Evolutionary conservation across 306 rosid species (phyloP), one percentile per base, ranked within the genome.

Genomic region (Medicago arabica): DNA sequence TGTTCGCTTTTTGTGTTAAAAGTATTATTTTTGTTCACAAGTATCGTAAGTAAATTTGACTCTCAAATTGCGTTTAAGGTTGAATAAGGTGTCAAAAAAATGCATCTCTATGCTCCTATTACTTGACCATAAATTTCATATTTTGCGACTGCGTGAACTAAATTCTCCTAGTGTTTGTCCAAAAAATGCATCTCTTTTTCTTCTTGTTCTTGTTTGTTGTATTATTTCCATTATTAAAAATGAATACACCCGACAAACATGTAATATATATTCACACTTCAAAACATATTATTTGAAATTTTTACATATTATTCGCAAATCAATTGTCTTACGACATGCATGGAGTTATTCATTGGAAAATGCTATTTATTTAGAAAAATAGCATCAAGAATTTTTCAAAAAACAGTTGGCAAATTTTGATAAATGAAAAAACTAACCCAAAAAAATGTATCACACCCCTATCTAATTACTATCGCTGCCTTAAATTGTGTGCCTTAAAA

Each of bases 241-340:
- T 4, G 7, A n/a, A 53, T 1, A 17, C 5, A 5, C 12, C 25
- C 12, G 0, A 54, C 14, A 54, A 44, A 23, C 36, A 55, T 46
- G 43, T 12, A 75, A 58, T 61, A 53, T 53, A 53, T 60, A 75
- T 79, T 76, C 51, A 79, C 72, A 65, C 67, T 57, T 47, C 2
- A 55, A 53, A 53, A 60, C 39, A 76, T 25, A 66, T 25, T 31
- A 58, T 51, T 54, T 44, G 13, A 28, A 65, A n/a, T 21, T 2
- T 72, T 65, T 83, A 83, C 85, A 78, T 28, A 28, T 64, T 69
- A 50, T 38, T 46, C 75, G 73, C 82, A 65, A 54, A 16, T 69
- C 19, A 59, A 61, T 82, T 63, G 86, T 82, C 89, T 85, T 83
- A 74, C 86, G 88, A 80, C 83, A 38, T 51, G 53, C 67, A 72